Conservation (phyloP, 2,329 filamentous ascomycete species). For the Cytospora piceicola region DNA sequence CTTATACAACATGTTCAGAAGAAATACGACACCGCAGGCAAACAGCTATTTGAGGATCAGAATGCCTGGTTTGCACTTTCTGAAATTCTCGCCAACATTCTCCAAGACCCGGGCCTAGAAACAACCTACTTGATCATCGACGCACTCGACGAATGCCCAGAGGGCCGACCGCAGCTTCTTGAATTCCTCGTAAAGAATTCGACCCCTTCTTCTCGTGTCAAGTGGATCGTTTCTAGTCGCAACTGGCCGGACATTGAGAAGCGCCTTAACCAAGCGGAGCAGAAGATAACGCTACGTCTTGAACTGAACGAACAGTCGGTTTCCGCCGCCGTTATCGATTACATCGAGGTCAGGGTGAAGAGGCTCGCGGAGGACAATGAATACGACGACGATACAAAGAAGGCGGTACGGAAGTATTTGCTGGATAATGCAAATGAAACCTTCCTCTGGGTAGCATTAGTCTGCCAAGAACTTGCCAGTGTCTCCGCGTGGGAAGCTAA, state of each 20-base stretch:
- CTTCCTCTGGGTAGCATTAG: too few species aligned
- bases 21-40: constrained; percentile 39
- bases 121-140: constrained; percentile 48
- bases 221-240: constrained; percentile 51
- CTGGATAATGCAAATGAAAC: too few species aligned
- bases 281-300: constrained; percentile 38
- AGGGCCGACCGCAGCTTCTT: constrained; percentile 40
- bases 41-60: constrained; percentile 41
- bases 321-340: not conserved
- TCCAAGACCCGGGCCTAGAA: constrained; percentile 41
- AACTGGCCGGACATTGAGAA: constrained; percentile 44
- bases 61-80: constrained; percentile 46
- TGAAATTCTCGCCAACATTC: constrained; percentile 45
- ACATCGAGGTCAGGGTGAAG: too few species aligned
- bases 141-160: constrained; percentile 52
- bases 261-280: constrained; percentile 30
- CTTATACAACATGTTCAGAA: constrained; percentile 42
- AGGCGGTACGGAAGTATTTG: too few species aligned
- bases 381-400: too few species aligned
- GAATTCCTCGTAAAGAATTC: constrained; percentile 39
- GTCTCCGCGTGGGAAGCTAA: too few species aligned
- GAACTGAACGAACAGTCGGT: constrained; percentile 42
- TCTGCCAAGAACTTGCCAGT: too few species aligned
- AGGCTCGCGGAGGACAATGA: too few species aligned
- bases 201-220: constrained; percentile 36